Base-by-base conservation (phyloP, 2,329 filamentous ascomycete species). In the Chalaropsis ovoidea region DNA sequence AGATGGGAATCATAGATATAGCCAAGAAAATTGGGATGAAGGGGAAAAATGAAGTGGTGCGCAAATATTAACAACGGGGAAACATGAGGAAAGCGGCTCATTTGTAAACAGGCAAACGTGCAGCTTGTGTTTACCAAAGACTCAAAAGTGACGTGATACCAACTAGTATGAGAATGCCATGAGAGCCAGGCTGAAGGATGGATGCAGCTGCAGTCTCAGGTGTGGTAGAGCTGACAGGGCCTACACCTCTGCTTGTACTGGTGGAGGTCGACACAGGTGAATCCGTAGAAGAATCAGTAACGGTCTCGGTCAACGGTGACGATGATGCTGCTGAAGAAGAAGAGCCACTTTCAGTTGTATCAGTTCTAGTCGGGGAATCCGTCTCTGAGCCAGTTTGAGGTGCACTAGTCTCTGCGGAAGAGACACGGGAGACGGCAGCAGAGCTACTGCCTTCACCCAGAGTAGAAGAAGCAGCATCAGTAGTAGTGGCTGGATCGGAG, bases 151-250 rank as follows among this genome's bases (percentile, higher is more conserved):
- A 58, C n/a, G 31, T 35, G 24, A 58, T 19, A n/a, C 27, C 27
- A 58, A 58, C 10, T 35, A 58, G 11, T 2, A 58, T 10, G 54
- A 58, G 17, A 3, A 58, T 58, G 27, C 54, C 15, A 1, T 35
- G n/a, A 35, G 17, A 35, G 13, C 8, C n/a, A n/a, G 27, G 54
- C 27, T 19, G 54, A 39, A 58, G 27, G 8, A 13, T n/a, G 11
- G 54, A 39, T n/a, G 54, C 54, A 35, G 54, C 54, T n/a, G 27
- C 54, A 58, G 17, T 39, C 17, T 58, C 54, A n/a, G 54, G 54
- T 5, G 31, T 52, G 5, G 43, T 11, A 24, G 64, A 47, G 15
- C 39, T 47, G 8, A 42, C 39, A 13, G 58, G 35, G n/a, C 22
- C n/a, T 13, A 27, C 22, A 61, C 7, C 22, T 13, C 8, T 35